A percentile compares a stretch with the other conserved stretches of the same genome.
These are phyloP conservation scores for Myotisia sp. DNA, from an alignment of 2,329 filamentous ascomycete genomes.

Conservation along the genomic window DNA sequence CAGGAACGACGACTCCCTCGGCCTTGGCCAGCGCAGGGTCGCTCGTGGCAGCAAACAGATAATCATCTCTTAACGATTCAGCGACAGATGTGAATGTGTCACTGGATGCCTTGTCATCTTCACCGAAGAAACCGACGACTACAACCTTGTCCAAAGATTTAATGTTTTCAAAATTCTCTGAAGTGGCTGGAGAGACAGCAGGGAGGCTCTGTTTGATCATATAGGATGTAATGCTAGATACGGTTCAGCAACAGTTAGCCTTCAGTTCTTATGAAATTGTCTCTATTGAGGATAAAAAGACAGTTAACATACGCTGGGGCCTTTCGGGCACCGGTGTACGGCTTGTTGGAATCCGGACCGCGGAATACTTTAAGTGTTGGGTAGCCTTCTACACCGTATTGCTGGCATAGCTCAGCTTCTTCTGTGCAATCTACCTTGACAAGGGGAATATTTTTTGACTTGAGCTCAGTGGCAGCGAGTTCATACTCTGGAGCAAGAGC, in stretches of 20 bases:
- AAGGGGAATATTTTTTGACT: slow-evolving; percentile 35
- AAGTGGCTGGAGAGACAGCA: slow-evolving; percentile 68
- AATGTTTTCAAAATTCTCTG: slow-evolving; percentile 82
- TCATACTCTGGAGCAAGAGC: slow-evolving; percentile 55
- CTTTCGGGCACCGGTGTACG: slow-evolving; percentile 84
- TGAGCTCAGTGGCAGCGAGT: slow-evolving; percentile 34
- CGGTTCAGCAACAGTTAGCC: slow-evolving; percentile 13
- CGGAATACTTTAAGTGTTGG: slow-evolving; percentile 99
- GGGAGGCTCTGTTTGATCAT: slow-evolving; percentile 98
- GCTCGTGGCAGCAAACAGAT: slow-evolving; percentile 78
- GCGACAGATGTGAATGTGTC: slow-evolving; percentile 64
- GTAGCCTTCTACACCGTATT: slow-evolving; percentile 88
- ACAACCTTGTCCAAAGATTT: slow-evolving; percentile 97
- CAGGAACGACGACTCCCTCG: slow-evolving; percentile 75
- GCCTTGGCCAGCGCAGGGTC: slow-evolving; percentile 75
- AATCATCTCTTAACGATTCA: slow-evolving; percentile 69
- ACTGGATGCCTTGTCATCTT: slow-evolving; percentile 69
- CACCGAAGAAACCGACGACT: slow-evolving; percentile 71
- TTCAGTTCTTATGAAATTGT: neutral
- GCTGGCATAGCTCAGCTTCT: slow-evolving; percentile 79
- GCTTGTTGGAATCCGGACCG: slow-evolving; percentile 61
- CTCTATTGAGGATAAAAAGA: neutral
- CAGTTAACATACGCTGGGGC: slow-evolving; percentile 45
- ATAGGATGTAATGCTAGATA: slow-evolving; percentile 53
- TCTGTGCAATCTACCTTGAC: slow-evolving; percentile 70